phyloP scores from a whole-genome alignment of 129 eudicot genomes.

The Flaveria ramosissima region DNA sequence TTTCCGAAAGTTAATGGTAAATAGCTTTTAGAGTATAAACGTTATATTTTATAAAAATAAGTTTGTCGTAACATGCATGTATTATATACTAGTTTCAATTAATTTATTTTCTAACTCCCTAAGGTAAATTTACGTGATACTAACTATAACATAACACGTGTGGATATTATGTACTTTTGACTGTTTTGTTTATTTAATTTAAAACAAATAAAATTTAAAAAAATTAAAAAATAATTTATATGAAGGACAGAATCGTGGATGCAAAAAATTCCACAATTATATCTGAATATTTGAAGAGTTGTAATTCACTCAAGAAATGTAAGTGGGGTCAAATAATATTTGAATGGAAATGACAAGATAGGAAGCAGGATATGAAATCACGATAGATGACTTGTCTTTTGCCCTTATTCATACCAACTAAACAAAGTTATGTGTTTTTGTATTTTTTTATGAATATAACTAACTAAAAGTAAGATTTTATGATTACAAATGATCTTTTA shows the following conservation, averaged over 20 bases:
- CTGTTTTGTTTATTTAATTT: neutral
- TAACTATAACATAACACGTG: too few species aligned
- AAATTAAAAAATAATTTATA: neutral
- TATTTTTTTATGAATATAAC: neutral
- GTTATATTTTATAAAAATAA: too few species aligned
- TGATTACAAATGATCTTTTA: neutral
- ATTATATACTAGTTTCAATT: too few species aligned
- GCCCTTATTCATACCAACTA: conserved; percentile 14
- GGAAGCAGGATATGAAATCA: conserved; percentile 35
- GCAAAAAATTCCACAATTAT: neutral
- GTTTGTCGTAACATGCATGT: too few species aligned
- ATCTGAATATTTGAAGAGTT: neutral
- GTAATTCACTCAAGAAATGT: neutral
- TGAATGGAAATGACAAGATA: conserved; percentile 24
- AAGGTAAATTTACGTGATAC: too few species aligned
- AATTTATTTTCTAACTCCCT: too few species aligned
- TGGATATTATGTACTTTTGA: too few species aligned
- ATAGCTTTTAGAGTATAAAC: too few species aligned
- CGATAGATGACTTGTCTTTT: conserved; percentile 26
- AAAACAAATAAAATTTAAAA: neutral
- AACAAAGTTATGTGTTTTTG: neutral
- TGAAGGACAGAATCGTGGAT: neutral
- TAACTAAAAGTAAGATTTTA: neutral
- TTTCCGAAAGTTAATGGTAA: too few species aligned
- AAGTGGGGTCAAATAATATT: conserved; percentile 1